Evolutionary conservation across 768 basidiomycete species (phyloP), one percentile per base, ranked within the genome.

Genomic region (Suillus subalutaceus): DNA sequence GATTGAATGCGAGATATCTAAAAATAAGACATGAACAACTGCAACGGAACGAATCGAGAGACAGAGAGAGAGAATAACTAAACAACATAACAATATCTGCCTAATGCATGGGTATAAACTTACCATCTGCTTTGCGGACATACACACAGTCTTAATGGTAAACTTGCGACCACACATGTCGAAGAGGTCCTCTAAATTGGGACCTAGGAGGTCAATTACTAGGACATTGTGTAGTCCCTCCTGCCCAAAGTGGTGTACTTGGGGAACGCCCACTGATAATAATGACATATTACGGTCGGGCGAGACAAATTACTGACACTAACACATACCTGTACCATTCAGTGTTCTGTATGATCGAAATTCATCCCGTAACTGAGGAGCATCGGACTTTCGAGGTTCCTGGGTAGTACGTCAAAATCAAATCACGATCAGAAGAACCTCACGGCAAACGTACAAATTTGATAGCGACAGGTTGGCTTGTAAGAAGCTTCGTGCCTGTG

Each of bases 141-240:
- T 95, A 76, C 95, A 97, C 35, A 98, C 97, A 0, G 97, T 99
- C 86, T 99, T 99, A 78, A 97, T 90, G 62, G 88, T 88, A 81
- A 99, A 99, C 80, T 98, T 98, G 70, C 97, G 90, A n/a, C 91
- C 89, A 76, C 96, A 99, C 94, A 97, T 96, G 79, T 99, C 97
- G 75, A 99, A 99, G 41, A 99, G 85, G 75, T 99, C 97, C 80
- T 99, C 97, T 53, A 99, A 82, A 72, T 96, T 97, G 26, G 97
- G 97, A n/a, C 97, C 97, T 16, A 99, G 85, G 38, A 99, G 84
- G 80, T 99, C 97, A 67, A 96, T 93, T 76, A 93, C 92, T 59
- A 94, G 87, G 65, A 93, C 94, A 78, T 99, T 99, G 82, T 99
- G 97, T 50, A 99, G 85, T 16, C 97, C 97, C 79, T 99, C 97